Evolutionary conservation across 2,329 filamentous ascomycete species (phyloP).

Genomic region (Pestalotiopsis sp.): DNA sequence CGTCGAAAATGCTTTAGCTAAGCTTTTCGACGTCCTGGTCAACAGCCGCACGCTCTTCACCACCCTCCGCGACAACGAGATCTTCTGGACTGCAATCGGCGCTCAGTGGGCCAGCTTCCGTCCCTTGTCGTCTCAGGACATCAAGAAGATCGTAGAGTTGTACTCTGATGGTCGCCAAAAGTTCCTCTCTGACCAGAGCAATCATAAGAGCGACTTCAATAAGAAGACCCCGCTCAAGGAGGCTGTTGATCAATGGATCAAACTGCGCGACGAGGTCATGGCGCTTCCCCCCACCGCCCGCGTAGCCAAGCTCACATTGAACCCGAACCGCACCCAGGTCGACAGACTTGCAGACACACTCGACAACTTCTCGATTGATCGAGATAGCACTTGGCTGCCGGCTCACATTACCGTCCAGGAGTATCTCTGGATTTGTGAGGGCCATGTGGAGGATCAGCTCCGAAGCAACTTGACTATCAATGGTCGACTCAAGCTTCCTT

Average conservation of each 20-base stretch:
- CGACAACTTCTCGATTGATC: not conserved
- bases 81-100: not conserved
- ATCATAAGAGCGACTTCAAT: no score
- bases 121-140: not conserved
- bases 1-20: not conserved
- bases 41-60: not conserved
- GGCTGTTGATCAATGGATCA: conserved; percentile 4
- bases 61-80: not conserved
- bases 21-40: not conserved
- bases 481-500: not conserved
- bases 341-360: not conserved
- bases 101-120: not conserved
- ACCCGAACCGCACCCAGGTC: not conserved
- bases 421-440: not conserved
- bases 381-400: not conserved
- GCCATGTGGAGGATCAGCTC: not conserved
- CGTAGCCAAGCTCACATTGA: not conserved
- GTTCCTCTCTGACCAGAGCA: not conserved
- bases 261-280: not conserved
- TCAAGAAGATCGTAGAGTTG: not conserved
- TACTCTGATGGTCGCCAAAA: not conserved
- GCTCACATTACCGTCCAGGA: not conserved
- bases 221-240: not conserved
- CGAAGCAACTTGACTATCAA: not conserved
- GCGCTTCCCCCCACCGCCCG: not conserved